Conservation (phyloP, 352 stramenopile species). For the Globisporangium yorkense region DNA sequence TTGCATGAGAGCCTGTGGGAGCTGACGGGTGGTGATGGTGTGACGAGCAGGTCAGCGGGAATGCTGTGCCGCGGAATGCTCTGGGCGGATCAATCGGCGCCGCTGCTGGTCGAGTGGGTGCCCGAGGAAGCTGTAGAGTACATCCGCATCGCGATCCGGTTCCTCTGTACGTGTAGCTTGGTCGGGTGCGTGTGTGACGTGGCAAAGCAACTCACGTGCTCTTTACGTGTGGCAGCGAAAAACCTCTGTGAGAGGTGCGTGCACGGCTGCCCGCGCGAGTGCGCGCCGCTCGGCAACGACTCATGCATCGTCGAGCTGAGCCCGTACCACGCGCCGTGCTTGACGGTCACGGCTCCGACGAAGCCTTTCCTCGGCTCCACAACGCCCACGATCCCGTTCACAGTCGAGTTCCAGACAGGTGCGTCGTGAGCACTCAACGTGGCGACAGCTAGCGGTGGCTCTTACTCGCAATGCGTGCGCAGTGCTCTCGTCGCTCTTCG, state of each 20-base stretch:
- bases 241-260: constrained; percentile 72
- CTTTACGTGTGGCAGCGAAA: constrained; percentile 26
- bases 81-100: constrained; percentile 31
- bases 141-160: constrained; percentile 39
- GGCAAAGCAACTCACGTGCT: neutral
- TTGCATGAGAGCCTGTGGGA: neutral
- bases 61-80: constrained; percentile 48
- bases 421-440: constrained; percentile 10
- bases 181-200: no score
- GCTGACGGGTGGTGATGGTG: neutral
- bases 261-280: constrained; percentile 53
- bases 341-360: constrained; percentile 48
- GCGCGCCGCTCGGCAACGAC: constrained; percentile 23
- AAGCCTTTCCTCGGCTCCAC: constrained; percentile 54
- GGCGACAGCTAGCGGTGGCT: neutral
- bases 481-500: constrained; percentile 65
- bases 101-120: constrained; percentile 32
- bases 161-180: constrained; percentile 26
- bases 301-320: constrained; percentile 59
- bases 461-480: constrained; percentile 2
- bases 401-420: constrained; percentile 67
- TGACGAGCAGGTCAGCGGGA: constrained; percentile 35
- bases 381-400: constrained; percentile 38
- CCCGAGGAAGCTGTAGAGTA: constrained; percentile 29
- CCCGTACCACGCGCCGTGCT: constrained; percentile 73